Base-by-base conservation (phyloP, 306 rosid genomes). In the Cyamopsis tetragonoloba region DNA sequence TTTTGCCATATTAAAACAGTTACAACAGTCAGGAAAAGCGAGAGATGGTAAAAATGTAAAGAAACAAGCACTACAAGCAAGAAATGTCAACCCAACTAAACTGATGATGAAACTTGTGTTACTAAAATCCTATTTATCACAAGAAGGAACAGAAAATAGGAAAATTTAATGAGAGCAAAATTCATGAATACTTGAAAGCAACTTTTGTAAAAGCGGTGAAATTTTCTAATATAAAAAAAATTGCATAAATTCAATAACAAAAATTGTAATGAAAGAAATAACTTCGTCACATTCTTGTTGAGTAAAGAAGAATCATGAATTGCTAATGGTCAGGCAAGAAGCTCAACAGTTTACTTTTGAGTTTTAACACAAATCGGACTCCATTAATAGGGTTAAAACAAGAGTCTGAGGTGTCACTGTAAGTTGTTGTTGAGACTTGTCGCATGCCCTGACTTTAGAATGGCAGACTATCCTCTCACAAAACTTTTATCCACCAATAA, bases 1-100 rank as follows among this genome's bases (percentile, higher is more conserved):
- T 65, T 61, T 74, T 43, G 7, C 43, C 83, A 72, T 35, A 73
- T 47, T 19, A 27, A 62, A 69, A 69, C 39, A 70, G 70, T 46
- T 5, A 72, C 3, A 73, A n/a, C 14, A 23, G 62, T 70, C 39
- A 80, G 77, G 23, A 70, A 39, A 51, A n/a, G n/a, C n/a, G n/a
- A n/a, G 26, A 50, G 47, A 39, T 3, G 12, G 15, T 14, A 62
- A 8, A 72, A 38, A 24, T 17, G 17, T 15, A 48, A 58, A 58
- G 39, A 71, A 59, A 26, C 48, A 71, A 31, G 26, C n/a, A 20
- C 31, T 13, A 11, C 58, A 30, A 41, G 66, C 30, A 43, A 30
- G 58, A 43, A 28, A 70, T 44, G 39, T 24, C 26, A 71, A 20
- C 55, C 22, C 51, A 60, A 59, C 50, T 59, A 61, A 71, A 37